phyloP scores from a whole-genome alignment of 225 moss, liverwort and hornwort genomes.

The Thuidium tamariscinum region DNA sequence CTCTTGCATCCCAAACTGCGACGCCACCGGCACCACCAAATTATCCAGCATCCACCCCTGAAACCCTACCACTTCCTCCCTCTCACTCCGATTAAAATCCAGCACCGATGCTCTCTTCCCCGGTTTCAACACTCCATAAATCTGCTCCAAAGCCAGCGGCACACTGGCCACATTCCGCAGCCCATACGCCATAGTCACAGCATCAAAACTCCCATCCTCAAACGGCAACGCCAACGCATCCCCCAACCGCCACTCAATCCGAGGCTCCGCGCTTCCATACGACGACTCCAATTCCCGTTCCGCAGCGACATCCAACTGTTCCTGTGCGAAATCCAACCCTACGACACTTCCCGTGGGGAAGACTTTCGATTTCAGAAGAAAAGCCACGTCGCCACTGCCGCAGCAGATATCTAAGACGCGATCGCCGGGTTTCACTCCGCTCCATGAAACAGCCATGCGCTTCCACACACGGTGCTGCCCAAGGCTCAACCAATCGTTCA shows the following conservation, averaged over 20 bases:
- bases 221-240: slow-evolving; percentile 82
- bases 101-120: slow-evolving; percentile 69
- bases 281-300: slow-evolving; percentile 29
- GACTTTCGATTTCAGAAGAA: slow-evolving; percentile 66
- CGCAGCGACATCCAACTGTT: slow-evolving; percentile 74
- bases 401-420: slow-evolving; percentile 78
- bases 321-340: slow-evolving; percentile 81
- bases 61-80: slow-evolving; percentile 28
- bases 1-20: slow-evolving; percentile 68
- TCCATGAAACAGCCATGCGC: slow-evolving; percentile 95
- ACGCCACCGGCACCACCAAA: slow-evolving; percentile 82
- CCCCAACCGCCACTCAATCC: slow-evolving; percentile 57
- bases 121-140: slow-evolving; percentile 51
- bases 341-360: slow-evolving; percentile 40
- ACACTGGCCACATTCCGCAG: slow-evolving; percentile 84
- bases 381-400: slow-evolving; percentile 83
- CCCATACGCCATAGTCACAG: slow-evolving; percentile 93
- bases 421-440: slow-evolving; percentile 57
- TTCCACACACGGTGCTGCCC: slow-evolving; percentile 97
- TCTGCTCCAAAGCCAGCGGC: slow-evolving; percentile 52
- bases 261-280: not conserved
- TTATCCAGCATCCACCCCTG: slow-evolving; percentile 91
- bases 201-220: slow-evolving; percentile 46
- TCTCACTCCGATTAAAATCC: slow-evolving; percentile 80
- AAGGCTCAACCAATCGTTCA: slow-evolving; percentile 90